These are phyloP conservation scores for Bipolaris bicolor DNA, from an alignment of 2,329 filamentous ascomycete genomes.

Conservation along the genomic window DNA sequence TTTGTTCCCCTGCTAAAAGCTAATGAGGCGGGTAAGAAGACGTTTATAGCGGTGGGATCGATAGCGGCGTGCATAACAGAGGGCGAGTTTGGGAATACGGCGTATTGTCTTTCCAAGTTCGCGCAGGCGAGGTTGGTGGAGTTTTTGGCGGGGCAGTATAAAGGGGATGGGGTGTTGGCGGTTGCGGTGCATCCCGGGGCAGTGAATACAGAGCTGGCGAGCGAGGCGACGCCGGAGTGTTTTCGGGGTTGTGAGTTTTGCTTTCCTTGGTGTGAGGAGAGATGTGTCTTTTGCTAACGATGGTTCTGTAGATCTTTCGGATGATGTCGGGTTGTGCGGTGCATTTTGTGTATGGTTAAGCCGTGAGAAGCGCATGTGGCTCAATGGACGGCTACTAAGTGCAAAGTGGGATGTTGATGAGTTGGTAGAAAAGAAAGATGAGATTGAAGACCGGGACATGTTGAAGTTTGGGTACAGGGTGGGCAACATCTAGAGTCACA, in stretches of 20 bases:
- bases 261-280: too few relatives aligned
- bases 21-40: constrained; percentile 22
- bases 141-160: constrained; percentile 34
- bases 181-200: constrained; percentile 42
- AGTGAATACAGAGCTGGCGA: constrained; percentile 40
- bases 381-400: constrained; percentile 37
- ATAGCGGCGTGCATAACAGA: constrained; percentile 44
- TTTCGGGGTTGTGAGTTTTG: constrained; percentile 32
- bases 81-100: constrained; percentile 50
- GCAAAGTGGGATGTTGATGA: constrained; percentile 44
- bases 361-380: constrained; percentile 38
- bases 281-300: too few relatives aligned
- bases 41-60: constrained; percentile 34
- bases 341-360: constrained; percentile 44
- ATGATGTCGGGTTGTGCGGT: constrained; percentile 39
- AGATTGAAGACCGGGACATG: constrained; percentile 33
- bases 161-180: constrained; percentile 27
- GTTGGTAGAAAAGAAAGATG: constrained; percentile 25
- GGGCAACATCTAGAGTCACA: not conserved
- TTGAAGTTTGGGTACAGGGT: constrained; percentile 38
- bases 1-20: constrained; percentile 38
- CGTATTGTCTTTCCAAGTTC: constrained; percentile 41
- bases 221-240: constrained; percentile 32
- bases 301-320: constrained; percentile 38
- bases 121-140: constrained; percentile 38